Evolutionary conservation across 2,329 filamentous ascomycete genomes (phyloP).

Genomic region (Fusarium mexicanum): DNA sequence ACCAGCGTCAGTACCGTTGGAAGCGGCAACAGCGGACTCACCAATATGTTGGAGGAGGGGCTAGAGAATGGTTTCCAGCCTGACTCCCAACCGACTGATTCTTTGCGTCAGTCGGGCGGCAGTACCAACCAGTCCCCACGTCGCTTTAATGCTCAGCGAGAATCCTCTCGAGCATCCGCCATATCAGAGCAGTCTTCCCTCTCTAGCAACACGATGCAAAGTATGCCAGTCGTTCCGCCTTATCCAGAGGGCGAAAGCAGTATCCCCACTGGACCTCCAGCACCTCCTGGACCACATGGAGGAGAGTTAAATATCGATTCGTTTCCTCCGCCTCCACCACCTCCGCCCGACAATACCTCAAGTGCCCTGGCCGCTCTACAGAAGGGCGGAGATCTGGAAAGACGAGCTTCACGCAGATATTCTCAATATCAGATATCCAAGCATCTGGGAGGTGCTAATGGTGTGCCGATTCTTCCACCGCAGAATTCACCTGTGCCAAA

Average conservation of each 20-base stretch:
- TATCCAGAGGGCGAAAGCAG: slow-evolving; percentile 71
- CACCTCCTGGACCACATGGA: slow-evolving; percentile 49
- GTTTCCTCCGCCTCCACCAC: slow-evolving; percentile 75
- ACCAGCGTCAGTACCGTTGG: slow-evolving; percentile 68
- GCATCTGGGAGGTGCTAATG: slow-evolving; percentile 83
- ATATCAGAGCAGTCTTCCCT: slow-evolving; percentile 71
- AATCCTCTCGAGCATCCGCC: slow-evolving; percentile 61
- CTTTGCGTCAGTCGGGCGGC: slow-evolving; percentile 40
- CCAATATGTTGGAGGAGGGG: slow-evolving; percentile 68
- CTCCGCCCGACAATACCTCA: slow-evolving; percentile 79
- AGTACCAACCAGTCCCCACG: slow-evolving; percentile 56
- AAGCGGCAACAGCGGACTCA: slow-evolving; percentile 65
- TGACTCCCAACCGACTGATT: slow-evolving; percentile 47
- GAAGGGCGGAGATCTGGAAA: slow-evolving; percentile 89
- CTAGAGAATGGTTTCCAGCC: slow-evolving; percentile 63
- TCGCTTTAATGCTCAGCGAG: slow-evolving; percentile 58
- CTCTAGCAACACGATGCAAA: slow-evolving; percentile 81
- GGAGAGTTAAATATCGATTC: slow-evolving; percentile 68
- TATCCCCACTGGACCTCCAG: slow-evolving; percentile 55
- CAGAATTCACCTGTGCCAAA: slow-evolving; percentile 88
- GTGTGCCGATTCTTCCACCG: slow-evolving; percentile 85
- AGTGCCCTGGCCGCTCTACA: slow-evolving; percentile 92
- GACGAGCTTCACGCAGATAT: slow-evolving; percentile 90
- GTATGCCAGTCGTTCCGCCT: slow-evolving; percentile 76
- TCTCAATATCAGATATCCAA: slow-evolving; percentile 98